Evolutionary conservation across 805 yeast species (phyloP), one percentile per base, ranked within the genome.

Genomic region (Lipomyces kockii): DNA sequence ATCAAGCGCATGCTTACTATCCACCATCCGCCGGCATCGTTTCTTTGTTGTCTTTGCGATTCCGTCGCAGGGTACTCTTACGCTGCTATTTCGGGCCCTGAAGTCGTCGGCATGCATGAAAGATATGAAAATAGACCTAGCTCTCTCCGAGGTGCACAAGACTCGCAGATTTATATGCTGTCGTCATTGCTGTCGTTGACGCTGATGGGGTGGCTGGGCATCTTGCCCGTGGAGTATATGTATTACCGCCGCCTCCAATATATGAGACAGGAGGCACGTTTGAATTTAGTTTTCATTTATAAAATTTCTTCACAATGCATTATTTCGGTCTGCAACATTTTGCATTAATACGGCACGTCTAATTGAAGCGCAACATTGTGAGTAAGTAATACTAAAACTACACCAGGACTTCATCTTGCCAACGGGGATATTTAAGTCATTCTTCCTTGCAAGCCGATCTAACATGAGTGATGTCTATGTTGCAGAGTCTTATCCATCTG

Each of bases 11-110:
- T 14, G 60, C 49, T 43, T 43, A n/a, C 20, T 43, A 11, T 56
- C 37, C 2, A 39, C n/a, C 20, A 29, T n/a, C 9, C 52, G 57
- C 20, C 59, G 35, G 35, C 68, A 64, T 29, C 52, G 61, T 32
- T 22, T n/a, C 14, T 65, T 65, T 8, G 68, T 64, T 22, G 68
- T 55, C 46, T 61, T 64, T 34, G 68, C 68, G 22, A 37, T 34
- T 32, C 64, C 68, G 12, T 14, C 22, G 58, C 68, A 64, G n/a
- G 61, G 68, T 39, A 25, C 1, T 29, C 7, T 29, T 29, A 5
- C 32, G 7, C 32, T 29, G 5, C 7, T 29, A 29, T 29, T 29
- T 29, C 32, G 12, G 39, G 39, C 39, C 39, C 39, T 37, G 39
- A 37, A 3, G 14, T 11, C 14, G 39, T 14, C 14, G 6, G 39